These are phyloP conservation scores for Phytophthora cactorum DNA, from an alignment of 352 stramenopile genomes.

Conservation along the genomic window DNA sequence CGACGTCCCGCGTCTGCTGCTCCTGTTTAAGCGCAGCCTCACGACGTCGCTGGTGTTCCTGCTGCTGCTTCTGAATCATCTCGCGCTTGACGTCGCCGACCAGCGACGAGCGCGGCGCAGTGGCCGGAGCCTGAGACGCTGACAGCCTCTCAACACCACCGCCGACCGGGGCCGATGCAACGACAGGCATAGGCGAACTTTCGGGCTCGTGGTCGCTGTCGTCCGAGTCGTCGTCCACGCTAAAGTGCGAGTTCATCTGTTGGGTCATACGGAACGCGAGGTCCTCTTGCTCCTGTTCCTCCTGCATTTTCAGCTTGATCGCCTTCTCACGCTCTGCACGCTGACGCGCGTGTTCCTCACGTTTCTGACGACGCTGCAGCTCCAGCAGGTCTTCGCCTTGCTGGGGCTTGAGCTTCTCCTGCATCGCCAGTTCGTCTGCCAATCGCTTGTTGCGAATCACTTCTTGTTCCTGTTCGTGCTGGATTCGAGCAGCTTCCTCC, in stretches of 20 bases:
- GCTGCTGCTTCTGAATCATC: constrained; percentile 69
- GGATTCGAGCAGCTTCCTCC: constrained; percentile 31
- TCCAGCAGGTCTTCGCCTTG: constrained; percentile 58
- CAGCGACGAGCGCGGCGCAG: constrained; percentile 57
- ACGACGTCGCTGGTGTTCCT: constrained; percentile 64
- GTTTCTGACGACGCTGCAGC: constrained; percentile 71
- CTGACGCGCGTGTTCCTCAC: constrained; percentile 70
- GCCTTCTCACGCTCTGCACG: constrained; percentile 53
- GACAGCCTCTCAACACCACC: constrained; percentile 4
- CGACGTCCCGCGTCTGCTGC: constrained; percentile 32
- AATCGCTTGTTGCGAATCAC: constrained; percentile 35
- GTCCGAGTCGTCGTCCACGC: constrained; percentile 43
- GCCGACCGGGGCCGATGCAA: constrained; percentile 19
- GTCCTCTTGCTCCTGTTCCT: constrained; percentile 49
- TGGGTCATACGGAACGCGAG: constrained; percentile 45
- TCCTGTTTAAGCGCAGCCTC: constrained; percentile 66
- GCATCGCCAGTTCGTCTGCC: constrained; percentile 36
- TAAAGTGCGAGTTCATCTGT: constrained; percentile 46
- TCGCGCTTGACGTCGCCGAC: constrained; percentile 74
- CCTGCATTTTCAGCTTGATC: constrained; percentile 36
- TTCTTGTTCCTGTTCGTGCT: constrained; percentile 36
- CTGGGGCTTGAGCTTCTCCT: constrained; percentile 38
- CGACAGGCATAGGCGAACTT: constrained; percentile 24
- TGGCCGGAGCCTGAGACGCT: constrained; percentile 9
- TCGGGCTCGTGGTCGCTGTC: constrained; percentile 39